phyloP scores from a whole-genome alignment of 177 flowering plant species.

The Tripterygium wilfordii region DNA sequence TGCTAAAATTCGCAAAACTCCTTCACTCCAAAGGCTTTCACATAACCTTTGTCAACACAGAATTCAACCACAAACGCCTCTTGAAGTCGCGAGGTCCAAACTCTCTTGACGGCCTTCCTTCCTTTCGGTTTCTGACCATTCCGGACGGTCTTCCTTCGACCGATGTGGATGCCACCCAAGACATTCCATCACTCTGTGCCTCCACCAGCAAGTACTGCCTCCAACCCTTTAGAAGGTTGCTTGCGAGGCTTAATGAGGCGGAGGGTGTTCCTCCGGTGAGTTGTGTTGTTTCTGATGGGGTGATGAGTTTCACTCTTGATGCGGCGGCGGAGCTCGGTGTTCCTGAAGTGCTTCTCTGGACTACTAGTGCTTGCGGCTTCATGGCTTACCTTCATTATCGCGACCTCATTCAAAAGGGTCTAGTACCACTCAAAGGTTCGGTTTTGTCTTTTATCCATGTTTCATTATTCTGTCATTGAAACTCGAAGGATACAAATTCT shows the following conservation, averaged over 20 bases:
- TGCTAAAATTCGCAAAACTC: constrained; percentile 48
- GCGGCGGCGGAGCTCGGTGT: constrained; percentile 40
- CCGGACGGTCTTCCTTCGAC: constrained; percentile 53
- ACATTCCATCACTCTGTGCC: constrained; percentile 27
- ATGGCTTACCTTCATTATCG: constrained; percentile 21
- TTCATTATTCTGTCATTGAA: no score
- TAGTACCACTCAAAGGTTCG: constrained; percentile 39
- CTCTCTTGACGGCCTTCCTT: constrained; percentile 26
- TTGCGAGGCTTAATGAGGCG: constrained; percentile 18
- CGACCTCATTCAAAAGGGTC: constrained; percentile 18
- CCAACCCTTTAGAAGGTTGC: constrained; percentile 26
- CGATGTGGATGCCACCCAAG: constrained; percentile 38
- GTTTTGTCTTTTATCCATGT: constrained; percentile 29
- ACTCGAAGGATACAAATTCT: not conserved
- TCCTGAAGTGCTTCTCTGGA: constrained; percentile 36
- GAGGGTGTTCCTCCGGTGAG: constrained; percentile 31
- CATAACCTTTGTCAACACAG: constrained; percentile 48
- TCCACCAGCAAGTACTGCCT: constrained; percentile 24
- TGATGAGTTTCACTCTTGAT: constrained; percentile 36
- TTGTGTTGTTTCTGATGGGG: constrained; percentile 40
- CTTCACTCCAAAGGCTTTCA: constrained; percentile 49
- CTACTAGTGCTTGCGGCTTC: constrained; percentile 35
- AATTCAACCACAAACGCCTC: constrained; percentile 45
- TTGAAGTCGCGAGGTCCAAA: constrained; percentile 39
- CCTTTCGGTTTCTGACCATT: constrained; percentile 39